Evolutionary conservation across 139 green algal species (phyloP), one percentile per base, ranked within the genome.

Genomic region (Tetradesmus obliquus): DNA sequence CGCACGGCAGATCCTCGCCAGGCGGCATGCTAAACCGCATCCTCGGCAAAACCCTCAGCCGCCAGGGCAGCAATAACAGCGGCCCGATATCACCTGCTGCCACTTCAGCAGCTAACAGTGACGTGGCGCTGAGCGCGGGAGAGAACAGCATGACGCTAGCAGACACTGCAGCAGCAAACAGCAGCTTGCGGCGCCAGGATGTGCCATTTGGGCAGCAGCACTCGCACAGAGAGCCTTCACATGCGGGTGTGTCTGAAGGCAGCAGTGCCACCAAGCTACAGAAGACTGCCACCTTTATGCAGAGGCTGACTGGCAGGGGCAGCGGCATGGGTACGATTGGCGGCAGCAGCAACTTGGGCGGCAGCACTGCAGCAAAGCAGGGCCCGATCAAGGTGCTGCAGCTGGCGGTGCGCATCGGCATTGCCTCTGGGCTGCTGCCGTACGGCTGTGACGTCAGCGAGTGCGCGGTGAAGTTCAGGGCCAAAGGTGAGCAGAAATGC

Each of bases 341-440:
- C 13, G 55, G 81, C 82, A 87, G 55, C 55, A 87, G 19, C 82
- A n/a, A 17, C 82, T 74, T 76, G 66, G 66, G 66, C 32, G 2
- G 10, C 2, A 55, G 19, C 20, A 19, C 82, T 22, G 20, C 55
- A 55, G 20, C 55, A 71, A 57, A 76, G 57, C 84, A 76, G 57
- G 9, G 53, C 51, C 85, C 62, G 7, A 6, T 89, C 60, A 89
- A 89, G 85, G 4, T 89, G 66, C 86, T 90, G 86, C 86, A 55
- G 9, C 71, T 90, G 53, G 69, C 71, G 55, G 88, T 91, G 76
- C 62, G 88, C 13, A 81, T 91, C 13, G 88, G 88, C 22, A 79
- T 91, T 32, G 88, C 88, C 1, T 55, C 88, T 13, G 88, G 88
- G 76, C 88, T 53, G 12, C 79, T 91, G 69, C 69, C 86, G 15